Percentiles rank a stretch among this genome's conserved stretches.
These are phyloP conservation scores for Teunomyces panamensis DNA, from an alignment of 805 yeast genomes.

Conservation along the genomic window DNA sequence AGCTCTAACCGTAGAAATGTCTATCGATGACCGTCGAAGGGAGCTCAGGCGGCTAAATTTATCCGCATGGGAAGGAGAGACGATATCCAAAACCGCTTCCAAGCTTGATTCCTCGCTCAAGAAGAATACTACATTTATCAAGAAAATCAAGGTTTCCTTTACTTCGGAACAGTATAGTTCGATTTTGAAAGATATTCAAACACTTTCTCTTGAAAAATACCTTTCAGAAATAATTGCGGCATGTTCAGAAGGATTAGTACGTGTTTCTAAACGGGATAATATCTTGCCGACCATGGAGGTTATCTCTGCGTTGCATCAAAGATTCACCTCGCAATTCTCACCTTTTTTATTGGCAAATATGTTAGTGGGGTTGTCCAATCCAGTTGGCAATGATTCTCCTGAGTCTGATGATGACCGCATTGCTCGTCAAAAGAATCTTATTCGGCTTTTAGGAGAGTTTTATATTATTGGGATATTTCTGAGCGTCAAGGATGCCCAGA, in stretches of 20 bases:
- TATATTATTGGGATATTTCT: slow-evolving; percentile 56
- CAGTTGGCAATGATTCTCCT: slow-evolving; percentile 13
- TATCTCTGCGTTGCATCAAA: slow-evolving; percentile 70
- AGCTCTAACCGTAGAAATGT: neutral
- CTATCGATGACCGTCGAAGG: slow-evolving; percentile 12
- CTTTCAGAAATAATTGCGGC: slow-evolving; percentile 66
- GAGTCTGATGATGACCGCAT: slow-evolving; percentile 42
- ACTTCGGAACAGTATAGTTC: slow-evolving; percentile 46
- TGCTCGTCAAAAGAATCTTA: slow-evolving; percentile 42
- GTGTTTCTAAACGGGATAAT: slow-evolving; percentile 54
- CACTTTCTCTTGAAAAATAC: slow-evolving; percentile 70
- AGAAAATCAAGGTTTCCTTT: slow-evolving; percentile 59
- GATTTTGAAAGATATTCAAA: slow-evolving; percentile 57
- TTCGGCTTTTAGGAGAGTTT: slow-evolving; percentile 57
- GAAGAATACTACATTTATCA: slow-evolving; percentile 77
- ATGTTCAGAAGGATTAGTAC: slow-evolving; percentile 57
- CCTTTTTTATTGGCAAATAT: slow-evolving; percentile 32
- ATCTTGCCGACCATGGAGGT: slow-evolving; percentile 63
- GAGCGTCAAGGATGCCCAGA: slow-evolving; percentile 39
- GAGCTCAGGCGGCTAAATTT: slow-evolving; percentile 40
- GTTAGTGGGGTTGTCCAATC: slow-evolving; percentile 35
- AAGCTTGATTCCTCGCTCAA: slow-evolving; percentile 74
- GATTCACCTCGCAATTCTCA: slow-evolving; percentile 58
- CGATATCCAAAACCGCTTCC: slow-evolving; percentile 10
- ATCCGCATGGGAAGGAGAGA: slow-evolving; percentile 54